A percentile compares a stretch with the other conserved stretches of the same genome.
Evolutionary conservation across 257 asterid species (phyloP).

Genomic region (Nicotiana tabacum): DNA sequence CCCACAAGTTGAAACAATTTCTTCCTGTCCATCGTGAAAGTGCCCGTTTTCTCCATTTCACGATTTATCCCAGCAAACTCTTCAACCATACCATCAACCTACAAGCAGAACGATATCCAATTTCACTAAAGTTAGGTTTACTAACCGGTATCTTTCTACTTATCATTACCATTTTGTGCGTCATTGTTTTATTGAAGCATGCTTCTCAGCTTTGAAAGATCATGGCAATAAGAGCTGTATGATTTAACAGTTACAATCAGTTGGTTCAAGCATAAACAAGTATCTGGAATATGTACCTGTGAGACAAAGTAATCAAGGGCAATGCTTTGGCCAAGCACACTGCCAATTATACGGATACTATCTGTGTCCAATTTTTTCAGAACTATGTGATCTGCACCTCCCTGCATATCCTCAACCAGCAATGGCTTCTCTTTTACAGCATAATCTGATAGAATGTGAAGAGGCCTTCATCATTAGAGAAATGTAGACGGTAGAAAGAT

Average conservation of each 20-base stretch:
- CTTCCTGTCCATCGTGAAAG: constrained; percentile 85
- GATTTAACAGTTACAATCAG: background rate
- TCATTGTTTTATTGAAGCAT: background rate
- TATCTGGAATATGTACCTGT: constrained; percentile 50
- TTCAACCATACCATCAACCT: constrained; percentile 96
- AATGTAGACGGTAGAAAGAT: background rate
- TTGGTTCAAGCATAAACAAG: background rate
- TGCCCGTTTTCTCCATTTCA: constrained; percentile 87
- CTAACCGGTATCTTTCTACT: background rate
- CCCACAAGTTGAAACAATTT: constrained; percentile 95
- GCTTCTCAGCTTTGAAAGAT: background rate
- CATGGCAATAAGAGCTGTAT: background rate
- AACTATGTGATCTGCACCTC: constrained; percentile 81
- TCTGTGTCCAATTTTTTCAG: constrained; percentile 73
- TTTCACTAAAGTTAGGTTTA: background rate
- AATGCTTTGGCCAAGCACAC: constrained; percentile 96
- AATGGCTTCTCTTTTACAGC: constrained; percentile 86
- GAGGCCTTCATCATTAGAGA: background rate
- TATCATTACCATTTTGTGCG: background rate
- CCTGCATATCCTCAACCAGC: constrained; percentile 86
- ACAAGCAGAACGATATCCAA: constrained; percentile 12
- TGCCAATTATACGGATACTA: constrained; percentile 82
- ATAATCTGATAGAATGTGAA: constrained; percentile 54
- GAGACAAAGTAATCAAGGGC: constrained; percentile 95
- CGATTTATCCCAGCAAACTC: constrained; percentile 92